A percentile compares a stretch with the other conserved stretches of the same genome.
These are phyloP conservation scores for Mucor racemosus DNA, from an alignment of 371 early-diverging fungal genomes.

Conservation along the genomic window DNA sequence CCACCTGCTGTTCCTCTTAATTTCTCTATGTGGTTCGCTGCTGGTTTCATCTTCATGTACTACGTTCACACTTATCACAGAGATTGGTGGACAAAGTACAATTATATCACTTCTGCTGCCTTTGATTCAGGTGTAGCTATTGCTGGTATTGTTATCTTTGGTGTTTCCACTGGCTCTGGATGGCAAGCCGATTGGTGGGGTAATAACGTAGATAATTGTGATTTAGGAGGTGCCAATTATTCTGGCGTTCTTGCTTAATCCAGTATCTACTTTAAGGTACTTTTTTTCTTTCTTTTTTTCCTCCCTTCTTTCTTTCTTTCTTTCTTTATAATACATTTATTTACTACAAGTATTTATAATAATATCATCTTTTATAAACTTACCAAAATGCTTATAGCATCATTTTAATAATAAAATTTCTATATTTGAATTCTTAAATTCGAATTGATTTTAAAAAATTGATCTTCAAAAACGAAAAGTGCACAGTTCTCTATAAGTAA, in stretches of 20 bases:
- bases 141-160: conserved; percentile 56
- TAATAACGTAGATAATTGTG: conserved; percentile 32
- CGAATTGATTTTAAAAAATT: no score
- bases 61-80: conserved; percentile 55
- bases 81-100: conserved; percentile 74
- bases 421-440: no score
- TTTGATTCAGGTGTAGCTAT: conserved; percentile 71
- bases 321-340: no score
- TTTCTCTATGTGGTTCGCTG: conserved; percentile 66
- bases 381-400: no score
- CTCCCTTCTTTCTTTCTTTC: neutral
- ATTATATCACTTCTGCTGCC: conserved; percentile 77
- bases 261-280: neutral
- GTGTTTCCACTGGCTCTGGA: conserved; percentile 36
- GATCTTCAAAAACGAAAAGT: no score
- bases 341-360: no score
- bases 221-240: conserved; percentile 31
- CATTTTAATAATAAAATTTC: no score
- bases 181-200: conserved; percentile 46
- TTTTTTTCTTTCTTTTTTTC: neutral
- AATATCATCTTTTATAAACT: no score
- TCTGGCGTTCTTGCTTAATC: conserved; percentile 1
- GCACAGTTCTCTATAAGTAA: no score
- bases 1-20: conserved; percentile 67
- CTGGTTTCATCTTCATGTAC: conserved; percentile 71